Conservation (phyloP, 2,329 filamentous ascomycete species). For the Epicoccum sorghinum region DNA sequence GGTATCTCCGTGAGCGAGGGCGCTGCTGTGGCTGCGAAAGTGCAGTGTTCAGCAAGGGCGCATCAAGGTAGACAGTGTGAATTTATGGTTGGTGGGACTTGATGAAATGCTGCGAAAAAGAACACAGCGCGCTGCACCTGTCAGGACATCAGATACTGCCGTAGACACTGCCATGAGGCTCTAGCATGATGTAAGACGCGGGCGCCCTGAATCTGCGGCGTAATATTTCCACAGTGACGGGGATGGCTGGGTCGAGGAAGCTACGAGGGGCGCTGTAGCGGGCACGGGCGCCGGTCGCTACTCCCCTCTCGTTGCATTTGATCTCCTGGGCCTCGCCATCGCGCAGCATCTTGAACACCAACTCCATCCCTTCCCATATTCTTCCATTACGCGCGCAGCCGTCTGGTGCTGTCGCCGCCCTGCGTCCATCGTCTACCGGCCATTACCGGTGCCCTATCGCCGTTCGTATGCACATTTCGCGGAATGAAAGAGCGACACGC, state of each 20-base stretch:
- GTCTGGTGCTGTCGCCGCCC: constrained; percentile 16
- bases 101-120: neutral
- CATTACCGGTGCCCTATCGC: constrained; percentile 29
- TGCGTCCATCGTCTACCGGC: constrained; percentile 23
- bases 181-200: constrained; percentile 4
- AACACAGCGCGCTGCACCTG: neutral
- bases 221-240: constrained; percentile 11
- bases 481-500: constrained; percentile 40
- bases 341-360: constrained; percentile 29
- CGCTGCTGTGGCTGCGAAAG: neutral
- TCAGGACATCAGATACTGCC: neutral
- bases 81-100: neutral
- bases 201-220: constrained; percentile 2
- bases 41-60: neutral
- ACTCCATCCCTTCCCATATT: constrained; percentile 31
- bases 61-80: neutral
- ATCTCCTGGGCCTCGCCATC: constrained; percentile 18
- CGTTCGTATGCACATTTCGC: constrained; percentile 31
- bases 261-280: constrained; percentile 8
- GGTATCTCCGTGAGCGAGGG: no score
- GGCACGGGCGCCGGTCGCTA: neutral
- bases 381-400: constrained; percentile 31
- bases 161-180: neutral
- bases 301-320: neutral
- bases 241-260: constrained; percentile 8